phyloP scores from a whole-genome alignment of 2,329 filamentous ascomycete genomes.

The Rosellinia necatrix region DNA sequence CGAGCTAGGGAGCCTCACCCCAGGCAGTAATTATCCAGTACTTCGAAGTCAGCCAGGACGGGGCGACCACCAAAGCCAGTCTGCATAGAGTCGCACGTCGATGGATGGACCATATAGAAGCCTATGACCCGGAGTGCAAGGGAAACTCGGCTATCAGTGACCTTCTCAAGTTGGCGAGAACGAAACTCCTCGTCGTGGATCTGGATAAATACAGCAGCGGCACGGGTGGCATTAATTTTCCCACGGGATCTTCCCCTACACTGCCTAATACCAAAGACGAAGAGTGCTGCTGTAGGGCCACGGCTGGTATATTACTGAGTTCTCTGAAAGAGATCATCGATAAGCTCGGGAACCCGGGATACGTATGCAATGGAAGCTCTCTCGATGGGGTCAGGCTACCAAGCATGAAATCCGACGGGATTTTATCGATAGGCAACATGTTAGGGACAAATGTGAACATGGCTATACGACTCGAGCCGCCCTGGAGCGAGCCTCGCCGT shows the following conservation, averaged over 20 bases:
- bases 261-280: background rate
- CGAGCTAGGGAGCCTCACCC: background rate
- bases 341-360: background rate
- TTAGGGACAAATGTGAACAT: background rate
- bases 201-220: background rate
- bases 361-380: background rate
- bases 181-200: slow-evolving; percentile 8
- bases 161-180: slow-evolving; percentile 3
- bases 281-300: background rate
- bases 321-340: background rate
- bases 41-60: background rate
- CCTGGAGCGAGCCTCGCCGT: background rate
- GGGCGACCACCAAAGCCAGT: background rate
- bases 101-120: slow-evolving; percentile 12
- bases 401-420: background rate
- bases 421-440: background rate
- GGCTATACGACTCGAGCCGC: background rate
- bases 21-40: background rate
- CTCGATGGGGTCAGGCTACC: background rate
- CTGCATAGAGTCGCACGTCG: background rate
- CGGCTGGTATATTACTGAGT: background rate
- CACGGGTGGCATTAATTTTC: background rate
- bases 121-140: slow-evolving; percentile 11
- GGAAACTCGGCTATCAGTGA: slow-evolving; percentile 3
- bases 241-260: background rate